Evolutionary conservation across 2,329 filamentous ascomycete genomes (phyloP).

Genomic region (Aotearoamyces nothofagi): DNA sequence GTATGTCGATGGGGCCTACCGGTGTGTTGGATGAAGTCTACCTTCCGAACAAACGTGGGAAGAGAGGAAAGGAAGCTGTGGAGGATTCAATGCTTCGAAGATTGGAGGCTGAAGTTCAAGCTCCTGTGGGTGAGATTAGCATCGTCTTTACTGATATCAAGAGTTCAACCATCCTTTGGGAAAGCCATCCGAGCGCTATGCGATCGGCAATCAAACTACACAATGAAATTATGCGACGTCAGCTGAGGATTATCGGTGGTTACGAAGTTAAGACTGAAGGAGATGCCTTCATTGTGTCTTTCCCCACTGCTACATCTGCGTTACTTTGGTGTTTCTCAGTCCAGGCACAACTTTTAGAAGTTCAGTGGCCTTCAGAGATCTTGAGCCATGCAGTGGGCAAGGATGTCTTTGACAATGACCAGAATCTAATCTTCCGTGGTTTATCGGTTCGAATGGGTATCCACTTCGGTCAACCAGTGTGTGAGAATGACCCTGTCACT

Average conservation of each 20-base stretch:
- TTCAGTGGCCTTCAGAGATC: slow-evolving; percentile 88
- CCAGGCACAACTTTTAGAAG: slow-evolving; percentile 73
- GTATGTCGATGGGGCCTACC: slow-evolving; percentile 64
- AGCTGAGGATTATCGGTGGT: slow-evolving; percentile 83
- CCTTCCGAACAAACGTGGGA: slow-evolving; percentile 48
- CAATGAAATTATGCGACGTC: slow-evolving; percentile 91
- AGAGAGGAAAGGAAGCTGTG: slow-evolving; percentile 43
- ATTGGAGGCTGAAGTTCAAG: slow-evolving; percentile 79
- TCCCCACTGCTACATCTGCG: slow-evolving; percentile 88
- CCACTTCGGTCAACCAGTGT: slow-evolving; percentile 88
- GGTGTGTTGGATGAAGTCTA: slow-evolving; percentile 57
- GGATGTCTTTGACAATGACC: slow-evolving; percentile 68
- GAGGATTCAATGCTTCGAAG: slow-evolving; percentile 77
- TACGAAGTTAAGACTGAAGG: slow-evolving; percentile 99
- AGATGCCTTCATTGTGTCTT: slow-evolving; percentile 98
- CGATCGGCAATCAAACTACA: slow-evolving; percentile 92
- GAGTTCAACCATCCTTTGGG: slow-evolving; percentile 92
- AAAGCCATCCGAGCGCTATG: slow-evolving; percentile 91
- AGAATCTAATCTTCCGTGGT: slow-evolving; percentile 81
- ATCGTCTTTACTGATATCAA: slow-evolving; percentile 99
- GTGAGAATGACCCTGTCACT: slow-evolving; percentile 89
- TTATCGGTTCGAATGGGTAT: slow-evolving; percentile 95
- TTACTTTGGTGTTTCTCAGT: slow-evolving; percentile 94
- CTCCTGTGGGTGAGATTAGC: slow-evolving; percentile 77
- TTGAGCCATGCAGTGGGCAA: slow-evolving; percentile 75